Percentiles rank a stretch among this genome's conserved stretches.
These are phyloP conservation scores for Casuarina equisetifolia DNA, from an alignment of 306 rosid genomes.

Conservation along the genomic window DNA sequence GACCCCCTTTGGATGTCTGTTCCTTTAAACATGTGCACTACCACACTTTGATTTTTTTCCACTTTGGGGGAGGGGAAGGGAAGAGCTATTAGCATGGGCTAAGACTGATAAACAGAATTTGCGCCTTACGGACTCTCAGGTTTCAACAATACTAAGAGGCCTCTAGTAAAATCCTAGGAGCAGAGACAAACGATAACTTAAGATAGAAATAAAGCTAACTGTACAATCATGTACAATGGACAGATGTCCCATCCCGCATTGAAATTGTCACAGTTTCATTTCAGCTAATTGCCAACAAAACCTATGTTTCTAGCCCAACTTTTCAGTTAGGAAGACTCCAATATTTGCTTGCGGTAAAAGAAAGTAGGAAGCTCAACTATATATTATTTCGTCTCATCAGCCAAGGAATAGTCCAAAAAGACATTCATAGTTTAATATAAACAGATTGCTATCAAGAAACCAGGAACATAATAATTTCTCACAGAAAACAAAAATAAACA, in stretches of 20 bases:
- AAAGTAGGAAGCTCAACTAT: neutral
- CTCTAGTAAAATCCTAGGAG: neutral
- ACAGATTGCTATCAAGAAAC: neutral
- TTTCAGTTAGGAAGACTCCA: neutral
- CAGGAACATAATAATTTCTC: too few species aligned
- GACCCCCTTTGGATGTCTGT: neutral
- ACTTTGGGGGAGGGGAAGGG: neutral
- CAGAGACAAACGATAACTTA: neutral
- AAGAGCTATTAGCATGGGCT: neutral
- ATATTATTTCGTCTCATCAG: neutral
- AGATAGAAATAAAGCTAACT: neutral
- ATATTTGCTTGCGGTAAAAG: neutral
- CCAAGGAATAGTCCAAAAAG: neutral
- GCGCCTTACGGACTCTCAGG: neutral
- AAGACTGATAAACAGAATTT: neutral
- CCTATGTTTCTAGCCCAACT: neutral
- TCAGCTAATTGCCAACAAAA: neutral
- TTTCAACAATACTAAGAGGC: neutral
- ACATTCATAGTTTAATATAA: neutral
- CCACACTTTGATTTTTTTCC: neutral
- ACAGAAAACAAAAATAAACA: too few species aligned
- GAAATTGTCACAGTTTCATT: neutral
- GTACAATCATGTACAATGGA: neutral
- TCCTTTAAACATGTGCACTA: neutral
- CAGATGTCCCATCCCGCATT: neutral